These are phyloP conservation scores for Neckera pumila DNA, from an alignment of 225 moss, liverwort and hornwort genomes.

Conservation along the genomic window DNA sequence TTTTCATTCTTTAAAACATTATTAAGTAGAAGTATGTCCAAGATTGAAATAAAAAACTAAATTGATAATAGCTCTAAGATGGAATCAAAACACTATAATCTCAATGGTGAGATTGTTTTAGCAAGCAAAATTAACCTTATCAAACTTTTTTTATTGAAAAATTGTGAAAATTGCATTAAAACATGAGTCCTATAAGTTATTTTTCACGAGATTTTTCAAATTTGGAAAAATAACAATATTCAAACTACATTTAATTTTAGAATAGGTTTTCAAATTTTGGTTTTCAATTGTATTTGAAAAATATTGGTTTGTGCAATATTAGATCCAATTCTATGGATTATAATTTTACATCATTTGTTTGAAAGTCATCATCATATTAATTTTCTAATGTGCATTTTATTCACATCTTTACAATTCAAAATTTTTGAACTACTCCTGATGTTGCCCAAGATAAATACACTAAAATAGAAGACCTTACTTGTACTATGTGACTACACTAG, in stretches of 20 bases:
- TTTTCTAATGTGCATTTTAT: neutral
- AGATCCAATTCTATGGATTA: neutral
- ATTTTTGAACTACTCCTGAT: rapidly evolving
- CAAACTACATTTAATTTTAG: neutral
- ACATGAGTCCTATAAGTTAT: no score
- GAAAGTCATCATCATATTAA: neutral
- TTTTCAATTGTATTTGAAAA: neutral
- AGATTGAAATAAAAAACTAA: no score
- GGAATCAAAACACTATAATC: no score
- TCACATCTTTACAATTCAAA: neutral
- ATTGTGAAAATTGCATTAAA: no score
- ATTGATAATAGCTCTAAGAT: no score
- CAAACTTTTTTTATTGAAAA: no score
- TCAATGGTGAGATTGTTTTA: no score
- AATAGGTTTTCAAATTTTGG: neutral
- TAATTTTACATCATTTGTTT: neutral
- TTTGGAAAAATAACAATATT: neutral
- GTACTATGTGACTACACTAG: neutral
- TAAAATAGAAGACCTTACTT: neutral
- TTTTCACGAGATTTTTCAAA: no score
- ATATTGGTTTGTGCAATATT: neutral
- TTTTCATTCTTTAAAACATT: no score
- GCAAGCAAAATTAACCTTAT: no score
- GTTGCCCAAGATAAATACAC: rapidly evolving
- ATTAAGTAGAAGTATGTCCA: no score